phyloP scores from a whole-genome alignment of 208 protist genomes.

The Phytomonas sp. region DNA sequence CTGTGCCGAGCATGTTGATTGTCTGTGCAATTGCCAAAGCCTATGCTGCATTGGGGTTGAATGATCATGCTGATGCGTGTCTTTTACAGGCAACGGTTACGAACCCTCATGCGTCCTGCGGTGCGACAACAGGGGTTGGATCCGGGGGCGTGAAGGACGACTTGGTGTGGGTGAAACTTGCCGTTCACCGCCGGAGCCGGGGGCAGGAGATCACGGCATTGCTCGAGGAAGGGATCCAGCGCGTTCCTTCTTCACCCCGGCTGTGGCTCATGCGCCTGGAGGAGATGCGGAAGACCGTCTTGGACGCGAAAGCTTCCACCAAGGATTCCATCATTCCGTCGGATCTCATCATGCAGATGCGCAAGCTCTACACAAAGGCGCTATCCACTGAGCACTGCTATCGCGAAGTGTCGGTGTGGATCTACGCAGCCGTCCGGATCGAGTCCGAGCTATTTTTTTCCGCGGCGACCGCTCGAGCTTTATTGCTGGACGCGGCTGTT shows the following conservation, averaged over 20 bases:
- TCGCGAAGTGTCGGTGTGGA: slow-evolving; percentile 36
- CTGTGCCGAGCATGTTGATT: background rate
- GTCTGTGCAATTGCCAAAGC: slow-evolving; percentile 34
- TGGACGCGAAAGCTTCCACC: slow-evolving; percentile 4
- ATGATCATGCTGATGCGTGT: slow-evolving; percentile 25
- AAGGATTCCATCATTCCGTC: slow-evolving; percentile 5
- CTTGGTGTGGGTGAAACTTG: slow-evolving; percentile 49
- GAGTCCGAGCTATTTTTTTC: slow-evolving; percentile 37
- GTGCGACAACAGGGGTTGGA: background rate
- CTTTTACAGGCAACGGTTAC: slow-evolving; percentile 23
- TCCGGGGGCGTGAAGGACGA: slow-evolving; percentile 13
- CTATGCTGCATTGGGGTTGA: slow-evolving; percentile 24
- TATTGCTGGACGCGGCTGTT: slow-evolving; percentile 26
- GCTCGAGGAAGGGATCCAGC: slow-evolving; percentile 15
- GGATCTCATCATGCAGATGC: slow-evolving; percentile 21
- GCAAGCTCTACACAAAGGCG: slow-evolving; percentile 30
- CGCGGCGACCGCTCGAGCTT: slow-evolving; percentile 21
- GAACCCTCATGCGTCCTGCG: background rate
- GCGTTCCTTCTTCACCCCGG: slow-evolving; percentile 35
- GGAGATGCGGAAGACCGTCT: slow-evolving; percentile 15
- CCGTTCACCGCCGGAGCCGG: slow-evolving; percentile 41
- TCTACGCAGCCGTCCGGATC: slow-evolving; percentile 46
- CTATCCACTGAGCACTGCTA: slow-evolving; percentile 39
- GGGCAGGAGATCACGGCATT: slow-evolving; percentile 12
- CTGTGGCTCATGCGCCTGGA: slow-evolving; percentile 74